Base-by-base conservation (phyloP, 2,329 filamentous ascomycete species). In the Clathrospora elynae region DNA sequence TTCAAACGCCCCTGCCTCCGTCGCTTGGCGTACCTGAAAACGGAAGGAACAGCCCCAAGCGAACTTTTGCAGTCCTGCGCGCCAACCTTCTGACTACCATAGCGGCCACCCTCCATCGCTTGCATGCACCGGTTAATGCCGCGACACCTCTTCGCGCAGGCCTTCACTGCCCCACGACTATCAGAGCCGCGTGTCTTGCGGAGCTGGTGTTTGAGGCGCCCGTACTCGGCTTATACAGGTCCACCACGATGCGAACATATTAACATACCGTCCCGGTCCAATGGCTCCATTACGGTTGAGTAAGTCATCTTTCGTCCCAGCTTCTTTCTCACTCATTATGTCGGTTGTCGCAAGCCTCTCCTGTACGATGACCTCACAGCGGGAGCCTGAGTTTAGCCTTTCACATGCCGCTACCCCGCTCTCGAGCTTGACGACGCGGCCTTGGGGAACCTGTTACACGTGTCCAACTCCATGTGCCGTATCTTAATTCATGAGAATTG, bases 241-340 rank as follows among this genome's bases (percentile, higher is more conserved):
- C 52, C 52, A 11, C 53, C 59, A 26, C 51, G 41, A 30, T 46
- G 39, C 31, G 67, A 73, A 38, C 51, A 57, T 12, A 41, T 74
- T 43, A 49, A 41, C 17, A 59, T 75, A 10, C 64, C 68, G 8
- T 73, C 67, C 52, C 60, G 71, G 16, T 74, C 73, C 30, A 75
- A 72, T 53, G 74, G 73, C 42, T 58, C 55, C 31, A 67, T 76
- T 29, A 67, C 49, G 25, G 46, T 77, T 31, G 70, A 74, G 73
- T 75, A 61, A 54, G 64, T 57, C 20, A 13, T 42, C 25, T 28
- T 12, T 25, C 40, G 29, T 35, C 39, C 32, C 11, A 32, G 25
- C 34, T 19, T 35, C 6, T 18, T 11, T 17, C 39, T n/a, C 22
- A 6, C 7, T 11, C 32, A 37, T 42, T 32, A 42, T 33, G 28